Conservation (phyloP, 179 eudicot species). For the Silene noctiflora region DNA sequence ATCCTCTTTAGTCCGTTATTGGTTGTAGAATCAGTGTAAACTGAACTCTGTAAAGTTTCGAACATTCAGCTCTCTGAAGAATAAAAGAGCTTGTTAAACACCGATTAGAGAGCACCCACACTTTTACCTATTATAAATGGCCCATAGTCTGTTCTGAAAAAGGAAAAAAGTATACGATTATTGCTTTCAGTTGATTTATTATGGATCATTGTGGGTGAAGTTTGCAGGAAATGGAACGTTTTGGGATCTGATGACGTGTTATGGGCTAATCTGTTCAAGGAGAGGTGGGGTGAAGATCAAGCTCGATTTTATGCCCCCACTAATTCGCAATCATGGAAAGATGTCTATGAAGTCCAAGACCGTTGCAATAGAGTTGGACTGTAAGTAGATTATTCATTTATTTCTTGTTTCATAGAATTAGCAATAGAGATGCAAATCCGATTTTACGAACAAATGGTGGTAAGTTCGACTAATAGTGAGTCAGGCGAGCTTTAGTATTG, state of each 20-base stretch:
- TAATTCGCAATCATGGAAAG: constrained; percentile 65
- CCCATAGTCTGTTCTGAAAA: neutral
- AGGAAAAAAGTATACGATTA: neutral
- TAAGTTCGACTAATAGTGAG: too few relatives aligned
- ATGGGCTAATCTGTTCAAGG: constrained; percentile 64
- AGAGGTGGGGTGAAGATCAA: constrained; percentile 71
- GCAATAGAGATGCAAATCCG: neutral
- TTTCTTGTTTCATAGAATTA: constrained; percentile 1
- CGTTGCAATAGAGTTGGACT: constrained; percentile 85
- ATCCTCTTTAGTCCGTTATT: neutral
- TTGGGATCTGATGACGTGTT: constrained; percentile 62
- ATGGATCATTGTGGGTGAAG: constrained; percentile 33
- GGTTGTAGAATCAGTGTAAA: too few relatives aligned
- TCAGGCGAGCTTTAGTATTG: neutral
- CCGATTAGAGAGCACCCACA: too few relatives aligned
- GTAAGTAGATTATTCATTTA: constrained; percentile 40
- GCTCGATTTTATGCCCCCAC: constrained; percentile 50
- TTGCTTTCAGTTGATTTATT: constrained; percentile 9
- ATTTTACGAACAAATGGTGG: neutral
- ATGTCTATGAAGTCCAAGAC: constrained; percentile 69
- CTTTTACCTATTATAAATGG: neutral
- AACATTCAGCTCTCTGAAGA: too few relatives aligned
- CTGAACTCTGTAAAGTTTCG: too few relatives aligned
- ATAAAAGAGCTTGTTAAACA: too few relatives aligned
- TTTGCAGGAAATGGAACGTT: constrained; percentile 79